phyloP scores from a whole-genome alignment of 2,329 filamentous ascomycete genomes.

The Arthrobotrys pseudoclavata region DNA sequence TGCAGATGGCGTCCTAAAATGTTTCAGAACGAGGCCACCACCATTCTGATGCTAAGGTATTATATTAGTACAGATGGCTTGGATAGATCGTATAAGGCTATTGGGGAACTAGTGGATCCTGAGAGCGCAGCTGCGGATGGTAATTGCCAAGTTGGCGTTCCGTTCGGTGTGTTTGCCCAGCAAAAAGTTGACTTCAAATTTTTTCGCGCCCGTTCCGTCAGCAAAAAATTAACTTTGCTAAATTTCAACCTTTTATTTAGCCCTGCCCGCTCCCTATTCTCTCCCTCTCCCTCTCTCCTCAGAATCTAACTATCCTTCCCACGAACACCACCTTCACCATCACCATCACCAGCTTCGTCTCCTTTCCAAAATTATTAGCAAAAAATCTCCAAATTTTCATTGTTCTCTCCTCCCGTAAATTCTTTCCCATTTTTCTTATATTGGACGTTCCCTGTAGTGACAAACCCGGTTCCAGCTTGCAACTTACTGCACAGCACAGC shows the following conservation, averaged over 20 bases:
- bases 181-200: slow-evolving; percentile 61
- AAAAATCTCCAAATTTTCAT: slow-evolving; percentile 59
- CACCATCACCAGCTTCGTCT: not conserved
- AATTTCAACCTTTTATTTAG: slow-evolving; percentile 54
- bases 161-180: slow-evolving; percentile 52
- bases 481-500: slow-evolving; percentile 22
- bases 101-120: not conserved
- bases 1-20: too few relatives aligned
- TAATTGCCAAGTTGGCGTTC: slow-evolving; percentile 41
- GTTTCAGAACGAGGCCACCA: too few relatives aligned
- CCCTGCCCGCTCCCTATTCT: slow-evolving; percentile 30
- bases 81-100: too few relatives aligned
- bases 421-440: slow-evolving; percentile 5
- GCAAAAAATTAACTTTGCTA: slow-evolving; percentile 62
- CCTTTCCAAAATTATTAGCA: slow-evolving; percentile 34
- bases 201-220: slow-evolving; percentile 65
- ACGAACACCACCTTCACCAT: slow-evolving; percentile 43
- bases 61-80: not conserved
- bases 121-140: not conserved
- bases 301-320: slow-evolving; percentile 59
- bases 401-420: slow-evolving; percentile 54
- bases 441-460: slow-evolving; percentile 26
- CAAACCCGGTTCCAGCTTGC: slow-evolving; percentile 21
- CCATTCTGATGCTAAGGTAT: not conserved
- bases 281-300: slow-evolving; percentile 65